Evolutionary conservation across 441 rosid species (phyloP).

Genomic region (Syzygium malaccense): DNA sequence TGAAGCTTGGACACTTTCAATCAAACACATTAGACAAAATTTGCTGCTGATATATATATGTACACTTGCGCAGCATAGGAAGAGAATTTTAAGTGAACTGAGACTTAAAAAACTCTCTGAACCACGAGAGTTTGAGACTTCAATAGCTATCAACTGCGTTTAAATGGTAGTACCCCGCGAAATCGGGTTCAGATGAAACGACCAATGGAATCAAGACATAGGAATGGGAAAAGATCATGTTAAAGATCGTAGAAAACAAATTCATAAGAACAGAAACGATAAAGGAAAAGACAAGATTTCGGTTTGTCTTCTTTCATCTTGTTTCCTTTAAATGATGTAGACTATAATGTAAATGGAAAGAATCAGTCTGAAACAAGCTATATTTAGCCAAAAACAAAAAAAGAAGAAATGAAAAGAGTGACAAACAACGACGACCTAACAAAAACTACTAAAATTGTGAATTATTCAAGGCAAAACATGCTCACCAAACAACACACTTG

Average conservation of each 20-base stretch:
- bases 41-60: background rate
- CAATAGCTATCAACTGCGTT: background rate
- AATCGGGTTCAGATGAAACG: background rate
- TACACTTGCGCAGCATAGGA: no score
- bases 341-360: background rate
- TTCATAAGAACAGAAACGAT: background rate
- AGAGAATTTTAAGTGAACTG: background rate
- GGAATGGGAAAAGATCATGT: background rate
- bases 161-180: background rate
- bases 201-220: background rate
- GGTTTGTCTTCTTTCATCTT: background rate
- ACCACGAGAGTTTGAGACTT: background rate
- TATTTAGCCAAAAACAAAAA: background rate
- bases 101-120: background rate
- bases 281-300: background rate
- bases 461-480: background rate
- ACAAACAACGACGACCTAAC: background rate
- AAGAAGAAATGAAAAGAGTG: background rate
- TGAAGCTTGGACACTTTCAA: background rate
- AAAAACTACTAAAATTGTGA: background rate
- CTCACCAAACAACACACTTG: background rate
- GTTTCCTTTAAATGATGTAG: background rate
- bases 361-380: background rate
- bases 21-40: background rate
- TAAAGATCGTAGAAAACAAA: background rate